phyloP scores from a whole-genome alignment of 371 early-diverging fungal species.

The Actinomucor elegans region DNA sequence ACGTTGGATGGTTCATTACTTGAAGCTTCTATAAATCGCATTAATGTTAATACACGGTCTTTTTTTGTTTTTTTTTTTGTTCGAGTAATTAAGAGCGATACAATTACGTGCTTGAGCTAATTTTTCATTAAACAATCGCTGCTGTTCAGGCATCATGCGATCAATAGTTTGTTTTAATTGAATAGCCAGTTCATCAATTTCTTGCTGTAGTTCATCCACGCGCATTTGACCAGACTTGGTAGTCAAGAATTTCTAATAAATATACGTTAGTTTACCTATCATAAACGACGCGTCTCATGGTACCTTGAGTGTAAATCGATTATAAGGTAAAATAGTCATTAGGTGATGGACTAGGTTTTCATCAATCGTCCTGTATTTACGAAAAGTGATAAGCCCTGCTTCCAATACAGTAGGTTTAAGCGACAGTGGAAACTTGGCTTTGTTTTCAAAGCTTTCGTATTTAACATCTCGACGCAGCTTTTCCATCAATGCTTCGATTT shows the following conservation, averaged over 20 bases:
- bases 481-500: conserved; percentile 27
- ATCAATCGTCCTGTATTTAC: conserved; percentile 36
- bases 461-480: conserved; percentile 26
- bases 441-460: conserved; percentile 37
- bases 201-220: conserved; percentile 36
- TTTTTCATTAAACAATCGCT: conserved; percentile 23
- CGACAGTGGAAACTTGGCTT: conserved; percentile 45
- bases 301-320: conserved; percentile 53
- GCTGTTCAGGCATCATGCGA: conserved; percentile 41
- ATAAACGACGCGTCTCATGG: no score
- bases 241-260: conserved; percentile 39
- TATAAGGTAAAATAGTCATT: conserved; percentile 54
- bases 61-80: no score
- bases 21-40: background rate
- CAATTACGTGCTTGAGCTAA: conserved; percentile 25
- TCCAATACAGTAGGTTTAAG: conserved; percentile 47
- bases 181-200: conserved; percentile 33
- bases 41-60: no score
- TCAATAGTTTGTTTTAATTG: conserved; percentile 33
- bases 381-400: conserved; percentile 41
- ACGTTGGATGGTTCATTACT: background rate
- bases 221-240: conserved; percentile 42
- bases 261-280: background rate
- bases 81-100: no score
- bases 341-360: conserved; percentile 44